Conservation (phyloP, 1,139 yeast species). For the Candida sp. region DNA sequence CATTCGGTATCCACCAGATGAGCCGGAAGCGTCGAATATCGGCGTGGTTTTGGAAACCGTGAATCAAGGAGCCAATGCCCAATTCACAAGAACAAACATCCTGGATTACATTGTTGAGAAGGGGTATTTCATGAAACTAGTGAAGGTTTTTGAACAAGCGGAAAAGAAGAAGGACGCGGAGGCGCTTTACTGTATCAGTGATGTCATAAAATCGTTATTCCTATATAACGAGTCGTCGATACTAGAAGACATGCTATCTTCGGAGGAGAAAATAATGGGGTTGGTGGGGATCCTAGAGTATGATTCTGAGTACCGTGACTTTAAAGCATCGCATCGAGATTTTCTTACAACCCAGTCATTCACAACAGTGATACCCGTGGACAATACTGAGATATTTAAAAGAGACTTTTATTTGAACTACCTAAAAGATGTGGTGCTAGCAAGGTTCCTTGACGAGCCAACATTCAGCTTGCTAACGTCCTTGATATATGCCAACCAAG, state of each 20-base stretch:
- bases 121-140: constrained; percentile 57
- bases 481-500: constrained; percentile 70
- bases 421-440: constrained; percentile 84
- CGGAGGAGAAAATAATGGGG: constrained; percentile 63
- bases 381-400: constrained; percentile 61
- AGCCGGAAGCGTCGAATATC: constrained; percentile 53
- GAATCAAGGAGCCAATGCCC: constrained; percentile 61
- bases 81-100: constrained; percentile 56
- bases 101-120: constrained; percentile 53
- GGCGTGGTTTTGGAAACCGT: constrained; percentile 53
- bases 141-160: constrained; percentile 54
- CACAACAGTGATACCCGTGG: constrained; percentile 73
- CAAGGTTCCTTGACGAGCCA: constrained; percentile 81
- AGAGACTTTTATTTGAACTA: constrained; percentile 80
- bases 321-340: constrained; percentile 80
- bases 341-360: constrained; percentile 64
- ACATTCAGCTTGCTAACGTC: constrained; percentile 68
- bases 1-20: constrained; percentile 61
- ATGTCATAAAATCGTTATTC: constrained; percentile 70
- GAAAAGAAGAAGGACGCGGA: constrained; percentile 56
- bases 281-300: constrained; percentile 88
- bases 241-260: constrained; percentile 64
- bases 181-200: constrained; percentile 68
- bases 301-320: constrained; percentile 82
- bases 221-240: constrained; percentile 73